Conservation (phyloP, 805 yeast species). For the Myxozyma neglecta region DNA sequence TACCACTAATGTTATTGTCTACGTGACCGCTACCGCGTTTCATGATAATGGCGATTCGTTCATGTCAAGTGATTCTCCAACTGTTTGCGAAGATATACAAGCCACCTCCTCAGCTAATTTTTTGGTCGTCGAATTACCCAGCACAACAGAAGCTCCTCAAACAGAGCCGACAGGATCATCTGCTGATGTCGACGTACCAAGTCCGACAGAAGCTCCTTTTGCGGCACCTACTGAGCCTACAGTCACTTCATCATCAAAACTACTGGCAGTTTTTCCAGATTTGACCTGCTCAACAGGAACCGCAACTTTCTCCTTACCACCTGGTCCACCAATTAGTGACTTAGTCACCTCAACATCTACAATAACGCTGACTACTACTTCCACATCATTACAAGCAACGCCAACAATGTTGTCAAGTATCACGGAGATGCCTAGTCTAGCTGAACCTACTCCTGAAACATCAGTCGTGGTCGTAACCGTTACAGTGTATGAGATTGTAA, state of each 20-base stretch:
- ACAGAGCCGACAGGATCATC: too few relatives aligned
- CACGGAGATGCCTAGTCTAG: neutral
- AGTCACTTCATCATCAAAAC: neutral
- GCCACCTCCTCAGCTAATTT: too few relatives aligned
- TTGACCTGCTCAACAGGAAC: conserved; percentile 8
- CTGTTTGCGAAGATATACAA: neutral
- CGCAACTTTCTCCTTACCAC: neutral
- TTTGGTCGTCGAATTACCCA: too few relatives aligned
- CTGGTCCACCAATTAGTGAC: neutral
- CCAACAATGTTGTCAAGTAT: too few relatives aligned
- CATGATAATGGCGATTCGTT: neutral
- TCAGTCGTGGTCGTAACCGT: neutral
- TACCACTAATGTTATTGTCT: neutral
- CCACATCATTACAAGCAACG: too few relatives aligned
- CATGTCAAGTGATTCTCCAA: neutral
- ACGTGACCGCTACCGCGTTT: neutral
- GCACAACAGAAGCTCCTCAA: too few relatives aligned
- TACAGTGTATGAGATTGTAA: neutral
- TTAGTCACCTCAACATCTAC: neutral
- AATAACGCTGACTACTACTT: neutral
- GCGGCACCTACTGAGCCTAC: neutral
- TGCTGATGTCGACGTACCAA: neutral
- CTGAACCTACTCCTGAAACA: neutral
- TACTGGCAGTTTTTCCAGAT: conserved; percentile 6
- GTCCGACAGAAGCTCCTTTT: neutral